A percentile compares a stretch with the other conserved stretches of the same genome.
Conservation (phyloP, 2,329 filamentous ascomycete genomes). For the Aspergillus awamori region DNA sequence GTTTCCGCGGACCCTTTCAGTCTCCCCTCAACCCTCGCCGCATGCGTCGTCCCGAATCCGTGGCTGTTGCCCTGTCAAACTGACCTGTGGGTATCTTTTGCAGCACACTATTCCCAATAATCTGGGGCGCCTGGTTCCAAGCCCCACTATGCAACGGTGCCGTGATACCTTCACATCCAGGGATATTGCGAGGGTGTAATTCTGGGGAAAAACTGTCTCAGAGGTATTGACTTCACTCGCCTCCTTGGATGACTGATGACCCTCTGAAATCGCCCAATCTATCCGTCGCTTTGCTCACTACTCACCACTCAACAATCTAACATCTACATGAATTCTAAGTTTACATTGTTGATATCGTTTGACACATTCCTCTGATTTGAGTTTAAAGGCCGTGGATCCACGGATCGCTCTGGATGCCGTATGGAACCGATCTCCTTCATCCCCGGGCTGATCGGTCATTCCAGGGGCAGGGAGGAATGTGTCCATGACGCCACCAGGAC, state of each 20-base stretch:
- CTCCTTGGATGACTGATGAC: not conserved
- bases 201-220: too few relatives aligned
- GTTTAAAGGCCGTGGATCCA: conserved; percentile 16
- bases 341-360: conserved; percentile 12
- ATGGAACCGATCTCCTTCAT: conserved; percentile 10
- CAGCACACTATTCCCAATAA: conserved; percentile 17
- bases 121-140: conserved; percentile 11
- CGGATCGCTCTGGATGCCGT: conserved; percentile 15
- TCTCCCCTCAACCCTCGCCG: conserved; percentile 12
- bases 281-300: too few relatives aligned
- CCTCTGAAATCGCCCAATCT: not conserved
- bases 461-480: conserved; percentile 8
- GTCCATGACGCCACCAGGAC: conserved; percentile 3
- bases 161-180: conserved; percentile 1
- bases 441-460: conserved; percentile 4
- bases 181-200: not conserved
- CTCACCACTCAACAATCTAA: too few relatives aligned
- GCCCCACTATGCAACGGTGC: conserved; percentile 9
- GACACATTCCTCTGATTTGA: conserved; percentile 8
- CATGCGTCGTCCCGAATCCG: conserved; percentile 18
- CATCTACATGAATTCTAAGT: not conserved
- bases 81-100: conserved; percentile 12
- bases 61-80: conserved; percentile 18
- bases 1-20: not conserved
- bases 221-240: not conserved